Evolutionary conservation across 1,139 yeast species (phyloP), one percentile per base, ranked within the genome.

Genomic region (Pichia sp.): DNA sequence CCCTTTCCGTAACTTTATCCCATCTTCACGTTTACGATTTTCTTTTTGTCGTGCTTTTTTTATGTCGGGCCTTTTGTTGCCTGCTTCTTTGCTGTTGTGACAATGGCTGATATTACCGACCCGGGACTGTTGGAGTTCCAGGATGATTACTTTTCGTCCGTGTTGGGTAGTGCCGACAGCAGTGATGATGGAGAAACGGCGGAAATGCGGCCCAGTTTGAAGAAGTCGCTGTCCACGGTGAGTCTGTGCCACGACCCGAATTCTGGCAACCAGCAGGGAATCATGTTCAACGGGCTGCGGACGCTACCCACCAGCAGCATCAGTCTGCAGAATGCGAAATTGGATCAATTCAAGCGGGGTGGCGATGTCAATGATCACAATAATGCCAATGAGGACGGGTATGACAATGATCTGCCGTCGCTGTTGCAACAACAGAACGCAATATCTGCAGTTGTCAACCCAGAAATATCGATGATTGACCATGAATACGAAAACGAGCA

Each of bases 71-170:
- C 23, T 16, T 16, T 16, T 16, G 23, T 16, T 16, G 23, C 23
- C 23, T 16, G 23, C 23, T 16, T 16, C 23, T 16, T 16, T 16
- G 23, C 23, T 16, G 23, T 16, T 16, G 23, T 16, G 23, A 31
- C 7, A 8, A 31, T 36, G 40, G 38, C 36, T 27, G 38, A 37
- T 5, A 26, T 16, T 2, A 4, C 34, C 23, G 45, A 37, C 32
- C 6, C 48, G 38, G 34, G 44, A 40, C 43, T 42, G 5, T 35
- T 47, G 33, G 36, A 39, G 27, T 46, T 44, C 34, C 38, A 40
- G 9, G 47, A 44, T 39, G 49, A 47, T 32, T 47, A 47, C 33
- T 47, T 47, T 47, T 44, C 45, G 3, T 29, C 42, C 4, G 36
- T 29, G 16, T 4, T 37, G 16, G 38, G 42, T 8, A 37, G 44